Percentiles rank a stretch among this genome's conserved stretches.
These are phyloP conservation scores for Pseudocercospora cruenta DNA, from an alignment of 2,329 filamentous ascomycete species.

Conservation along the genomic window DNA sequence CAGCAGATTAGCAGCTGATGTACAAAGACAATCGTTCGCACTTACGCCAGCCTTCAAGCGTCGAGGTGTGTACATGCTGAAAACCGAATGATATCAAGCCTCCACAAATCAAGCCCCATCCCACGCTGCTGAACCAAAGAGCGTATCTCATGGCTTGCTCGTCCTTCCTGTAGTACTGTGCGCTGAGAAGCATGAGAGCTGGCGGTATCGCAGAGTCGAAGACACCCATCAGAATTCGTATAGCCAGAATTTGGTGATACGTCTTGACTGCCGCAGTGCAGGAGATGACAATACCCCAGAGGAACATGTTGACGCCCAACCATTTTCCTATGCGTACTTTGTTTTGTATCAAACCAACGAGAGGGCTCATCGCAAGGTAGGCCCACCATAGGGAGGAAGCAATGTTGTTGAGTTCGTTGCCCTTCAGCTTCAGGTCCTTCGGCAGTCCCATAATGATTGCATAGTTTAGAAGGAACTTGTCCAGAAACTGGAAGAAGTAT, in stretches of 20 bases:
- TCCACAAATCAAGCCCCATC: constrained; percentile 59
- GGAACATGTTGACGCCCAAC: constrained; percentile 19
- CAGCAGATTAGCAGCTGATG: neutral
- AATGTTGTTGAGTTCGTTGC: constrained; percentile 27
- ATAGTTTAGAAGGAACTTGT: constrained; percentile 67
- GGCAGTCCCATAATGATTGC: constrained; percentile 64
- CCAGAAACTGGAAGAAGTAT: constrained; percentile 22
- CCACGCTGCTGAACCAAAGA: constrained; percentile 68
- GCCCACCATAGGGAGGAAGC: constrained; percentile 26
- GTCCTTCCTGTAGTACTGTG: constrained; percentile 34
- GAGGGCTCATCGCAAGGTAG: constrained; percentile 19
- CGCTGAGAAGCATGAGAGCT: constrained; percentile 24
- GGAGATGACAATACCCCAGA: constrained; percentile 21
- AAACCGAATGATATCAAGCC: constrained; percentile 61
- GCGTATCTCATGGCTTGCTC: constrained; percentile 67
- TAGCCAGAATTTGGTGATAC: constrained; percentile 20
- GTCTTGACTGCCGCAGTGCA: constrained; percentile 31
- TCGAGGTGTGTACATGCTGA: constrained; percentile 44
- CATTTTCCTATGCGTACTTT: constrained; percentile 44
- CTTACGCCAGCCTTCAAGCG: constrained; percentile 26
- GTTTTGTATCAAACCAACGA: constrained; percentile 39
- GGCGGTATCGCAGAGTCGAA: constrained; percentile 22
- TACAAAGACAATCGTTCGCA: neutral
- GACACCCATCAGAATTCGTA: constrained; percentile 24
- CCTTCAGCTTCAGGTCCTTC: constrained; percentile 24